phyloP scores from a whole-genome alignment of 2,329 filamentous ascomycete genomes.

The Aspergillus spinulosporus region DNA sequence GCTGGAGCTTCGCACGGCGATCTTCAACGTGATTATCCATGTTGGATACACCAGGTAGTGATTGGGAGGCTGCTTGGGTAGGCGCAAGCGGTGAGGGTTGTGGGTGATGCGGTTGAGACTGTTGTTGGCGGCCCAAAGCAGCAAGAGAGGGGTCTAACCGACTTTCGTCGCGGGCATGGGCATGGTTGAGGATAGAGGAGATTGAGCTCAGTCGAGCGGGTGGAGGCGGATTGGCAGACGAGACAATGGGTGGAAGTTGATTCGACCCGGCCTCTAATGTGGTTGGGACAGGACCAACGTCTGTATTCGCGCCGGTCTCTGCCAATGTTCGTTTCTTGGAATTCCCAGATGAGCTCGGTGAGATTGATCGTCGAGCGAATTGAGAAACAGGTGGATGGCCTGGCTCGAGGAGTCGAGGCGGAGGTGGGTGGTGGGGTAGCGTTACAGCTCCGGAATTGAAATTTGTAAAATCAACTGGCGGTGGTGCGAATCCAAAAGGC shows the following conservation, averaged over 20 bases:
- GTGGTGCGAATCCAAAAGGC: constrained; percentile 40
- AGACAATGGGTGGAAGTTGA: constrained; percentile 43
- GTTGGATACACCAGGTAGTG: constrained; percentile 43
- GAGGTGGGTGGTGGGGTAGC: constrained; percentile 33
- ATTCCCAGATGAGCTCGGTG: constrained; percentile 32
- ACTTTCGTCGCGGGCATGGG: constrained; percentile 36
- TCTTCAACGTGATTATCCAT: constrained; percentile 60
- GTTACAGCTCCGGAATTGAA: constrained; percentile 40
- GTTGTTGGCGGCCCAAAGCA: constrained; percentile 32
- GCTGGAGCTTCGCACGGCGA: constrained; percentile 64
- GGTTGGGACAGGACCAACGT: constrained; percentile 28
- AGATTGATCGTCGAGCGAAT: constrained; percentile 34
- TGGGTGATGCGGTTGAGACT: constrained; percentile 30
- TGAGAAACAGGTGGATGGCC: constrained; percentile 31
- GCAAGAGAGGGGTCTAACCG: constrained; percentile 45
- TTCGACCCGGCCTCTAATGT: constrained; percentile 38
- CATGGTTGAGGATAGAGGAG: constrained; percentile 70
- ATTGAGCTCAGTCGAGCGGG: constrained; percentile 70
- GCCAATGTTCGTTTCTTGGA: constrained; percentile 41
- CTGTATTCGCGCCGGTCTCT: constrained; percentile 32
- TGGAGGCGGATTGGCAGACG: constrained; percentile 35
- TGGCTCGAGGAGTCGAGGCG: constrained; percentile 35
- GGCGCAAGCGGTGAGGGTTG: constrained; percentile 26
- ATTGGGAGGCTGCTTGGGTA: constrained; percentile 23
- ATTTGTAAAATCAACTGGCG: constrained; percentile 53